Evolutionary conservation across 805 yeast genomes (phyloP), one percentile per base, ranked within the genome.

Genomic region (Hanseniaspora hatyaiensis): DNA sequence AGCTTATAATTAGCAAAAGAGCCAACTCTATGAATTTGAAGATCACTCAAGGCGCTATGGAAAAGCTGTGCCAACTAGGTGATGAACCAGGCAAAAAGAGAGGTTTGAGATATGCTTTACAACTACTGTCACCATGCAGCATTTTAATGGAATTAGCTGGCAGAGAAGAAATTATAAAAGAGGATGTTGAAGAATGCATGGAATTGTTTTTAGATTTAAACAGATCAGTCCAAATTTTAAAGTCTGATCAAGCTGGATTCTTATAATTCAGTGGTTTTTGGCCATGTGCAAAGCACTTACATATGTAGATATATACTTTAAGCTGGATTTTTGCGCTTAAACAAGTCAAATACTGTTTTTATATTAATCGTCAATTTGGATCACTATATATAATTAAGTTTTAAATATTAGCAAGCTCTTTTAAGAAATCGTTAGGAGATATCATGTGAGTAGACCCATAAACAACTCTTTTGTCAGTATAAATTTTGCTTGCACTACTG

Each of bases 51-150:
- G 84, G 73, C n/a, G 95, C 95, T 1, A 71, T 89, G 55, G 82
- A 78, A 47, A 66, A 71, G 52, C 71, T 92, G 53, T 82, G 96
- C 1, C 66, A 66, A 28, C 77, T 80, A 55, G 97, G 96, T 16
- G 64, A 75, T 6, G 71, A 71, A 45, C 82, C 88, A 6, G 85
- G 96, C 2, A 45, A 37, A 13, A 45, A 45, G 33, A 45, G 49
- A 45, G 49, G 49, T 15, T 72, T 92, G 60, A 81, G 99, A 63
- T 92, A 92, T 63, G 86, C 95, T 9, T 70, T 92, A 54, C 97
- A 92, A 63, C 73, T 92, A 55, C 71, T 92, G 60, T 77, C 96
- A 0, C 98, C 97, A 28, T 78, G 95, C 26, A 88, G 87, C 47
- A 77, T 92, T 41, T 72, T 92, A 53, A 78, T 95, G 34, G 75